phyloP scores from a whole-genome alignment of 164 flowering plant genomes.

The Umbilicus rupestris region DNA sequence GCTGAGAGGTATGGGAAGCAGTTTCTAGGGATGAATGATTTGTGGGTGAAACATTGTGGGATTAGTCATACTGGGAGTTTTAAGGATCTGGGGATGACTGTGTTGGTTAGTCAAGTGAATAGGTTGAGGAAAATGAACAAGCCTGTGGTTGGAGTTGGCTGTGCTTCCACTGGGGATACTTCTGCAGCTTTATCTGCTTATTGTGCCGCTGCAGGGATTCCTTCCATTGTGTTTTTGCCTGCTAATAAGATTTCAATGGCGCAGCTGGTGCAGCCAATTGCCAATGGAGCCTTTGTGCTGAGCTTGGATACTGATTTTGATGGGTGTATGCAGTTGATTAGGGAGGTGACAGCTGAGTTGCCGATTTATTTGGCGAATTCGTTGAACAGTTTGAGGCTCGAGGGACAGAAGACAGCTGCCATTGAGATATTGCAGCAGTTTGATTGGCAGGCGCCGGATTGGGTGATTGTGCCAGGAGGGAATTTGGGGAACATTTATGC shows the following conservation, averaged over 20 bases:
- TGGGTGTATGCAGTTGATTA: constrained; percentile 77
- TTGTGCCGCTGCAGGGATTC: constrained; percentile 79
- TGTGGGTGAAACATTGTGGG: constrained; percentile 82
- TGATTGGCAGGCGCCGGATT: constrained; percentile 87
- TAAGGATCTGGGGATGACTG: constrained; percentile 85
- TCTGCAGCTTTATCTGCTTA: constrained; percentile 79
- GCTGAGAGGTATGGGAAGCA: constrained; percentile 72
- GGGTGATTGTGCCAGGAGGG: constrained; percentile 92
- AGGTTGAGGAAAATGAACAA: constrained; percentile 33
- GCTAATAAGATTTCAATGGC: constrained; percentile 49
- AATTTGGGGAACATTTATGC: constrained; percentile 82
- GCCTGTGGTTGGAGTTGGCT: constrained; percentile 42
- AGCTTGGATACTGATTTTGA: constrained; percentile 85
- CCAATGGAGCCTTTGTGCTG: constrained; percentile 67
- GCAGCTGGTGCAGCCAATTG: constrained; percentile 77
- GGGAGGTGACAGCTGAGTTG: constrained; percentile 70
- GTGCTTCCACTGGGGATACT: constrained; percentile 68
- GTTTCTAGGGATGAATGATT: constrained; percentile 57
- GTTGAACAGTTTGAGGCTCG: constrained; percentile 70
- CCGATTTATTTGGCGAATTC: constrained; percentile 83
- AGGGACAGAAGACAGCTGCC: constrained; percentile 88
- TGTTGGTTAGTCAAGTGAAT: constrained; percentile 75
- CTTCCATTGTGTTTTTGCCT: constrained; percentile 68
- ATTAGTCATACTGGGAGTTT: constrained; percentile 76
- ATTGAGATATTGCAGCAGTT: constrained; percentile 87